Evolutionary conservation across 495 filamentous ascomycete genomes (phyloP).

Genomic region (Penicillium roqueforti): DNA sequence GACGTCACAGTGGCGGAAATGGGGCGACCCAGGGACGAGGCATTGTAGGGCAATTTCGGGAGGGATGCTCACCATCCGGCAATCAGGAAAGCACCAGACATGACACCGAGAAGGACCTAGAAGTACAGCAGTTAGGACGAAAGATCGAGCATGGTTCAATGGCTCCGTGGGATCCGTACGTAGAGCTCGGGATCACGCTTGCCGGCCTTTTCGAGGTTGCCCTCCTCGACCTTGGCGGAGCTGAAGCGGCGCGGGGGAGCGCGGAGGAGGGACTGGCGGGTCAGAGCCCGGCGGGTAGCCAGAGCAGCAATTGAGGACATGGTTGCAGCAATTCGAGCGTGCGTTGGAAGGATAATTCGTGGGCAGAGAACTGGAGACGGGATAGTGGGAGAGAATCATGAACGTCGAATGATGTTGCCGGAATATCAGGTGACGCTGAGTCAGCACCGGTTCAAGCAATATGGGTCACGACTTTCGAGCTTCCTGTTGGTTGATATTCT

Average conservation of each 20-base stretch:
- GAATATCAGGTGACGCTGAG: slow-evolving; percentile 21
- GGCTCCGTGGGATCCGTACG: slow-evolving; percentile 44
- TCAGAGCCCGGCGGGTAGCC: slow-evolving; percentile 49
- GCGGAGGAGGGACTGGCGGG: slow-evolving; percentile 43
- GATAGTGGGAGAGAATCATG: slow-evolving; percentile 33
- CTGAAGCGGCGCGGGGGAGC: slow-evolving; percentile 40
- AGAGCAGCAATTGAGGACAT: slow-evolving; percentile 53
- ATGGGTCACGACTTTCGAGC: slow-evolving; percentile 4
- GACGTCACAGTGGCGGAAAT: slow-evolving; percentile 15
- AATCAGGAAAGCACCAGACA: slow-evolving; percentile 81
- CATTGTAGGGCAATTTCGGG: slow-evolving; percentile 33
- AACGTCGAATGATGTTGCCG: slow-evolving; percentile 38
- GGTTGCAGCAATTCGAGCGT: slow-evolving; percentile 30
- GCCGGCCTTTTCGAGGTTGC: slow-evolving; percentile 58
- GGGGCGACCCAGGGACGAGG: slow-evolving; percentile 5
- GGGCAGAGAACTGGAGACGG: slow-evolving; percentile 16
- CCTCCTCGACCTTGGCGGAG: slow-evolving; percentile 45
- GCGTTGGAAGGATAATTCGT: slow-evolving; percentile 13
- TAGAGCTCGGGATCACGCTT: slow-evolving; percentile 79
- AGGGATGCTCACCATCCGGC: slow-evolving; percentile 64
- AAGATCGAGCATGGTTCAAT: slow-evolving; percentile 11
- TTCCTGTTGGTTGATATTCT: slow-evolving; percentile 8
- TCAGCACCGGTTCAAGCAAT: slow-evolving; percentile 22
- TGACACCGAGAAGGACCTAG: slow-evolving; percentile 85
- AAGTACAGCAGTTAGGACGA: slow-evolving; percentile 13